Evolutionary conservation across 1,284 basidiomycete genomes (phyloP).

Genomic region (Pseudomicrostroma phylloplanum): DNA sequence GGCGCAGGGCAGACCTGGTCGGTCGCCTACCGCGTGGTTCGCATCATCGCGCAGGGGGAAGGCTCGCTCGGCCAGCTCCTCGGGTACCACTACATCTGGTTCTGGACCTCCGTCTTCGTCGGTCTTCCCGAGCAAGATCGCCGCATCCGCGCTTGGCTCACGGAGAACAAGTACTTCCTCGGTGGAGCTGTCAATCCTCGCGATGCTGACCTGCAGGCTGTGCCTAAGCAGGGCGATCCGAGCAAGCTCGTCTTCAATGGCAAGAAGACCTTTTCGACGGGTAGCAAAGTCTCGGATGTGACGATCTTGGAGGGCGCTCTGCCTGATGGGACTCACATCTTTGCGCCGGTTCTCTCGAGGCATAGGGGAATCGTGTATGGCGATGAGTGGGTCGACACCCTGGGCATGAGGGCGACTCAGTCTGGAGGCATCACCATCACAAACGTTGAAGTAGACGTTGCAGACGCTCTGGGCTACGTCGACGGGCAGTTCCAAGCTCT

Average conservation of each 20-base stretch:
- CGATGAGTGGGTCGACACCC: conserved; percentile 50
- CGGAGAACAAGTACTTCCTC: conserved; percentile 39
- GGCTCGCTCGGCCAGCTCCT: conserved; percentile 42
- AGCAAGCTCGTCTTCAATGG: conserved; percentile 43
- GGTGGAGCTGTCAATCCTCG: conserved; percentile 51
- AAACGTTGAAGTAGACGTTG: conserved; percentile 40
- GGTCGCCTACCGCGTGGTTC: conserved; percentile 39
- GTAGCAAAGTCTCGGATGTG: conserved; percentile 48
- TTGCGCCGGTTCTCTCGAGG: conserved; percentile 43
- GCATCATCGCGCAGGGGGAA: conserved; percentile 44
- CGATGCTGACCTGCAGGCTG: conserved; percentile 44
- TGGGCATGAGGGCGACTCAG: conserved; percentile 50
- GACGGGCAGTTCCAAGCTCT: conserved; percentile 31
- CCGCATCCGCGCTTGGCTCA: conserved; percentile 28
- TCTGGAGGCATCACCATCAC: conserved; percentile 41
- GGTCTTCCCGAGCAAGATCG: conserved; percentile 40
- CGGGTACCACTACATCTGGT: conserved; percentile 31
- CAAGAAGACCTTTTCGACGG: conserved; percentile 49
- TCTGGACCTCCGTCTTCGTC: conserved; percentile 38
- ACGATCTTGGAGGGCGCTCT: conserved; percentile 48
- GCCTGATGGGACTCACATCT: conserved; percentile 40
- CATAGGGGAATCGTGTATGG: conserved; percentile 45
- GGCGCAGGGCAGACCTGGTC: conserved; percentile 41
- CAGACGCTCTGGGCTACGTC: conserved; percentile 39
- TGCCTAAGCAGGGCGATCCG: conserved; percentile 27